These are phyloP conservation scores for Pythium dissotocum DNA, from an alignment of 352 stramenopile species.

Conservation along the genomic window DNA sequence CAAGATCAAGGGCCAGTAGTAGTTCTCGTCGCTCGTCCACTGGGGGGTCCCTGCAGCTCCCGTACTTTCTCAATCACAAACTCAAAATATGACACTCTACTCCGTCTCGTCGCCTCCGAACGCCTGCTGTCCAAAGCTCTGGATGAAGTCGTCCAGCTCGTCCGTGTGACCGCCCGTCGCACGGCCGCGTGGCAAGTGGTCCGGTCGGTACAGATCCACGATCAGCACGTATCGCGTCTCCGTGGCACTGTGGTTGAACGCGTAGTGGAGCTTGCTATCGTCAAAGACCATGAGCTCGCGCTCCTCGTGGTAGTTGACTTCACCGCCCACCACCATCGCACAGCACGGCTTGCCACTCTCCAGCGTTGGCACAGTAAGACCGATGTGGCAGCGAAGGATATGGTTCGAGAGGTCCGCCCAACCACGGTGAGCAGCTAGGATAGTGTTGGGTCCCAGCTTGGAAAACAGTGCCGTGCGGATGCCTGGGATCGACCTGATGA, in stretches of 20 bases:
- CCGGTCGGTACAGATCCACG: conserved; percentile 85
- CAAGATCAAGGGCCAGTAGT: conserved; percentile 77
- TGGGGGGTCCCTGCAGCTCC: neutral
- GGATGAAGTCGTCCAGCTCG: conserved; percentile 89
- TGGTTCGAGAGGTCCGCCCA: conserved; percentile 91
- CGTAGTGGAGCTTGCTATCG: conserved; percentile 91
- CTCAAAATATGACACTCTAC: conserved; percentile 1
- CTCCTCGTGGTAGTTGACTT: conserved; percentile 70
- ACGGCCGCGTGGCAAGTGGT: conserved; percentile 73
- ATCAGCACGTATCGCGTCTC: conserved; percentile 82
- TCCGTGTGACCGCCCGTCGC: conserved; percentile 85
- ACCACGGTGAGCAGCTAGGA: conserved; percentile 67
- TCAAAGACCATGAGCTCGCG: conserved; percentile 89
- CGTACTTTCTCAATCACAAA: neutral
- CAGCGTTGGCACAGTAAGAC: conserved; percentile 62
- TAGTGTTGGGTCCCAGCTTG: conserved; percentile 82
- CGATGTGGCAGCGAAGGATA: conserved; percentile 83
- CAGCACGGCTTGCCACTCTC: conserved; percentile 59
- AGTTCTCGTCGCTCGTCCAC: no score
- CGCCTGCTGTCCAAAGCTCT: conserved; percentile 67
- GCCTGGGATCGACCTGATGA: conserved; percentile 62
- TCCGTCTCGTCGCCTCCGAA: conserved; percentile 22
- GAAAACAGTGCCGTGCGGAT: conserved; percentile 90
- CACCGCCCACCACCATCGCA: conserved; percentile 75
- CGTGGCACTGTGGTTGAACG: conserved; percentile 75